A percentile compares a stretch with the other conserved stretches of the same genome.
These are phyloP conservation scores for Chloris gayana DNA, from an alignment of 176 grass and related monocot species.

Conservation along the genomic window DNA sequence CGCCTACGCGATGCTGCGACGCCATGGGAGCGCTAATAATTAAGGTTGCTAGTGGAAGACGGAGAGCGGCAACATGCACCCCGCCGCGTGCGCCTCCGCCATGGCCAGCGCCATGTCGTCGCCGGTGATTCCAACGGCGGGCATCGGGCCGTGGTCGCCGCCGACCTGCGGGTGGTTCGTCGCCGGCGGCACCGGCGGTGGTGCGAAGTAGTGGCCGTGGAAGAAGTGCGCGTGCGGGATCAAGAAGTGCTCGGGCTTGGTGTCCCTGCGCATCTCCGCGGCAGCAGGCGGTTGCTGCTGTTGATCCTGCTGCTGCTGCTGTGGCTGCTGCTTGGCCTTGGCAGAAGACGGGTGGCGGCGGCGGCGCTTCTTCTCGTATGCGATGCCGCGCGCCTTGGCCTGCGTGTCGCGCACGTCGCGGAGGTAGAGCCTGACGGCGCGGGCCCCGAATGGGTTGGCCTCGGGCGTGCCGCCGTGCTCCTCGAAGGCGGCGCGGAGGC, in stretches of 20 bases:
- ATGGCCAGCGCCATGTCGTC: constrained; percentile 45
- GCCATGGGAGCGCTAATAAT: neutral
- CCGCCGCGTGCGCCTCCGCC: constrained; percentile 48
- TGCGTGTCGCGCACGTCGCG: constrained; percentile 57
- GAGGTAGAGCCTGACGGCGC: constrained; percentile 69
- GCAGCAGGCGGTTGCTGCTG: neutral
- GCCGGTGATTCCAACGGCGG: neutral
- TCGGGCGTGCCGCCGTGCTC: constrained; percentile 65
- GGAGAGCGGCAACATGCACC: constrained; percentile 51
- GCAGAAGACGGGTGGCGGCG: neutral
- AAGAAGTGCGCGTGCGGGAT: constrained; percentile 51
- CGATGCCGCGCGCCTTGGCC: constrained; percentile 58
- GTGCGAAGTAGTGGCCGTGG: constrained; percentile 41
- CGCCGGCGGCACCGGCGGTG: neutral
- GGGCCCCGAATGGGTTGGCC: constrained; percentile 65
- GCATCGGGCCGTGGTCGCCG: neutral
- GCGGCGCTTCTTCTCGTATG: constrained; percentile 63
- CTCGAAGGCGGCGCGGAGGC: constrained; percentile 78
- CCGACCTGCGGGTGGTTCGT: too few relatives aligned
- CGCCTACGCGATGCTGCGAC: neutral
- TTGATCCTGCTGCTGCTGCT: neutral
- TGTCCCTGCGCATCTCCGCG: neutral
- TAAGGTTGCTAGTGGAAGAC: constrained; percentile 43
- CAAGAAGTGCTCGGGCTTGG: constrained; percentile 35
- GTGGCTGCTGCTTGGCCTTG: neutral